phyloP scores from a whole-genome alignment of 305 asterid genomes.

The Fraxinus albicans region DNA sequence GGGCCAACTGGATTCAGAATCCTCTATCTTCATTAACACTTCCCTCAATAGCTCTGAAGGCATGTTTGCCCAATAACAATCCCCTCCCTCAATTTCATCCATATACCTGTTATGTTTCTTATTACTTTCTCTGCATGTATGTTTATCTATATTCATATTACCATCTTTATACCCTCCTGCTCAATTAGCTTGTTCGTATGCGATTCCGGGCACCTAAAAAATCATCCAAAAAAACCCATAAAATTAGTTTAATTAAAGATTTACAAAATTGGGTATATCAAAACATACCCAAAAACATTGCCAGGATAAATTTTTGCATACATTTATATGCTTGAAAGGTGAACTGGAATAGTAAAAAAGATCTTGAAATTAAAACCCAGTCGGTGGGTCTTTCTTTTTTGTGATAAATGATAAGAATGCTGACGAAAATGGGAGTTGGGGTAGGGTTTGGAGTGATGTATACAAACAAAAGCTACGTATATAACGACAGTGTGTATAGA shows the following conservation, averaged over 20 bases:
- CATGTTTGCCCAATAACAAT: constrained; percentile 65
- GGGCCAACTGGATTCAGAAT: constrained; percentile 69
- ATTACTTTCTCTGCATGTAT: neutral
- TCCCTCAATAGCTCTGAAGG: constrained; percentile 78
- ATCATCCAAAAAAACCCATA: neutral
- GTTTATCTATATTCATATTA: neutral
- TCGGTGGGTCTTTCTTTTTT: neutral
- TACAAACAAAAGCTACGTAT: neutral
- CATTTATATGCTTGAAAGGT: neutral
- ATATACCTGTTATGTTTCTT: neutral
- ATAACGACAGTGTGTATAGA: neutral
- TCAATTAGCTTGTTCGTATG: neutral
- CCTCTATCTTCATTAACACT: constrained; percentile 65
- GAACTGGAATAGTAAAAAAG: neutral
- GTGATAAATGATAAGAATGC: neutral
- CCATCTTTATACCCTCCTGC: neutral
- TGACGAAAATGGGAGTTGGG: neutral
- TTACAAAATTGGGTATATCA: neutral
- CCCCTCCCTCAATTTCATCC: constrained; percentile 30
- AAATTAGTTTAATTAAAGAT: neutral
- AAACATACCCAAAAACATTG: neutral
- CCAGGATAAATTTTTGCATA: neutral
- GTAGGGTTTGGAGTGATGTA: neutral
- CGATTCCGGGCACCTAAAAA: neutral
- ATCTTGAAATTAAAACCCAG: neutral